A percentile compares a stretch with the other conserved stretches of the same genome.
Evolutionary conservation across 1,284 basidiomycete genomes (phyloP).

Genomic region (Schizophyllum commune): DNA sequence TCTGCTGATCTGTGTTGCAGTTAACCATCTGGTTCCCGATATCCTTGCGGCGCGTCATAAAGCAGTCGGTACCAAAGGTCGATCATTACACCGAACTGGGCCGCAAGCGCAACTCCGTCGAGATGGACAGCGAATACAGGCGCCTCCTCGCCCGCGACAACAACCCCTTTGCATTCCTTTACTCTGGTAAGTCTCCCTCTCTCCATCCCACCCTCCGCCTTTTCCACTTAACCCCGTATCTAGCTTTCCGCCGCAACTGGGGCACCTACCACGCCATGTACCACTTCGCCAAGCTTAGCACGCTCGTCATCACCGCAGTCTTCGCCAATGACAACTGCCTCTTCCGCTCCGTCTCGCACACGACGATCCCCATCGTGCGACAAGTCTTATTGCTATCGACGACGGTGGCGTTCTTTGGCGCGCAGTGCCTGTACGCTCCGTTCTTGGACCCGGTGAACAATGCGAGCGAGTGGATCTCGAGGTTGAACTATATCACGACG

Average conservation of each 20-base stretch:
- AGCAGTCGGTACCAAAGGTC: conserved; percentile 53
- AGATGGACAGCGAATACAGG: conserved; percentile 71
- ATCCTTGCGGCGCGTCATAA: conserved; percentile 50
- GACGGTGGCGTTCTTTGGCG: conserved; percentile 51
- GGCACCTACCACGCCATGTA: conserved; percentile 57
- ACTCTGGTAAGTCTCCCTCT: conserved; percentile 36
- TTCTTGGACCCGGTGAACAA: conserved; percentile 72
- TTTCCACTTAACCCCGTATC: conserved; percentile 14
- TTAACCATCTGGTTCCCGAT: conserved; percentile 71
- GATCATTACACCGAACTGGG: conserved; percentile 71
- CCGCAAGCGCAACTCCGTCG: conserved; percentile 41
- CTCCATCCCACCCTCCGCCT: neutral
- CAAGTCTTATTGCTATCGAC: conserved; percentile 58
- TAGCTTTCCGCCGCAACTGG: conserved; percentile 54
- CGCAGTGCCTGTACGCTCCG: conserved; percentile 56
- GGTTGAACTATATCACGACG: conserved; percentile 63
- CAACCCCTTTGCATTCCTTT: conserved; percentile 69
- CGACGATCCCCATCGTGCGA: conserved; percentile 49
- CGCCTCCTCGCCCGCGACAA: conserved; percentile 56
- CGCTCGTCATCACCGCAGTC: conserved; percentile 59
- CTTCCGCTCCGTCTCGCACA: conserved; percentile 48
- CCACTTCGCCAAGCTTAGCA: conserved; percentile 63
- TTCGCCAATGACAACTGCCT: conserved; percentile 69
- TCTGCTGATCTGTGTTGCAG: conserved; percentile 24
- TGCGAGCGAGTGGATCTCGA: conserved; percentile 68